phyloP scores from a whole-genome alignment of 1,284 basidiomycete genomes.

The Rhodotorula mucilaginosa region DNA sequence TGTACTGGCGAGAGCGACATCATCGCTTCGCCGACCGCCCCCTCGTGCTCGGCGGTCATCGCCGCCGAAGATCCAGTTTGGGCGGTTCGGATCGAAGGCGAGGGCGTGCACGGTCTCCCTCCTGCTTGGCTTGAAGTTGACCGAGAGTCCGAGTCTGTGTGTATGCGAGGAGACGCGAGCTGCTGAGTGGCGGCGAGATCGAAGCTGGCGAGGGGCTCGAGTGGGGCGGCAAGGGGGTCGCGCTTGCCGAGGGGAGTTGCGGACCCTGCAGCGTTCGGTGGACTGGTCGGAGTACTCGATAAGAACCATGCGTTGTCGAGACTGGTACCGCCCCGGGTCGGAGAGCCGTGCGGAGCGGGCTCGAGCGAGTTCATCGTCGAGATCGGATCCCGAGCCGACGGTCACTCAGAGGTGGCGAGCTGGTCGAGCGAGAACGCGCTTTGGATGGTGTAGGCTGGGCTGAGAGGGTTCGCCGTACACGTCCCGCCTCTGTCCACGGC shows the following conservation, averaged over 20 bases:
- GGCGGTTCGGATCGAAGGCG: too few relatives aligned
- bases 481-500: too few relatives aligned
- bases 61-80: too few relatives aligned
- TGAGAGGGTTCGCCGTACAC: background rate
- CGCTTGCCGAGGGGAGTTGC: background rate
- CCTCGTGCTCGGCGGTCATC: too few relatives aligned
- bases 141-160: too few relatives aligned
- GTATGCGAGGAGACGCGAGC: too few relatives aligned
- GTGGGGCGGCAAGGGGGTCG: background rate
- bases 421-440: too few relatives aligned
- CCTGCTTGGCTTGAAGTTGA: too few relatives aligned
- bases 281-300: background rate
- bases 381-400: background rate
- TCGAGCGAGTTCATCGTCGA: background rate
- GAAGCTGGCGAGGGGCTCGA: background rate
- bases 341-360: background rate
- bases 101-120: too few relatives aligned
- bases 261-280: background rate
- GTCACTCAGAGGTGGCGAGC: background rate
- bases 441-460: background rate
- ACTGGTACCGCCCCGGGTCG: background rate
- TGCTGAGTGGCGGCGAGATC: background rate
- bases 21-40: too few relatives aligned
- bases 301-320: background rate
- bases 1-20: background rate